phyloP scores from a whole-genome alignment of 805 yeast genomes.

The Myxozyma geophila region DNA sequence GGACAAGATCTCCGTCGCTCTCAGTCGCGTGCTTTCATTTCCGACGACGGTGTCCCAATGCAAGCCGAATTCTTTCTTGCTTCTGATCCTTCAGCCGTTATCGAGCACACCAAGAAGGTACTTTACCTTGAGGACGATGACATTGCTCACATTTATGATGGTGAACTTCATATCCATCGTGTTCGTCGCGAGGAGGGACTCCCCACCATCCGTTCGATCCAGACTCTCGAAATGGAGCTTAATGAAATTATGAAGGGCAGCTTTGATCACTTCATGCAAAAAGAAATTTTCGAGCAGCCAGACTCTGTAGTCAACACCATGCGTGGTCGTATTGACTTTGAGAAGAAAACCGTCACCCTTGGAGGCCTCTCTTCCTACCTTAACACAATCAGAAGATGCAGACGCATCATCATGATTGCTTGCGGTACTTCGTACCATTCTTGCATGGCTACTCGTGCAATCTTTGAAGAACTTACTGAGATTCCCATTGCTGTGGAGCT shows the following conservation, averaged over 20 bases:
- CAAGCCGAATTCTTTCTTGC: conserved; percentile 96
- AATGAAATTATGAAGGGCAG: conserved; percentile 98
- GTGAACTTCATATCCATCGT: conserved; percentile 97
- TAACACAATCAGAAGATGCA: conserved; percentile 87
- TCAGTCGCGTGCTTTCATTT: conserved; percentile 93
- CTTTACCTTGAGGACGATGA: conserved; percentile 96
- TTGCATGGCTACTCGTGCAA: conserved; percentile 94
- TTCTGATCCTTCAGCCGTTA: conserved; percentile 95
- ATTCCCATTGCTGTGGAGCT: conserved; percentile 91
- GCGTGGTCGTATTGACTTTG: conserved; percentile 98
- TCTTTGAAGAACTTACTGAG: conserved; percentile 94
- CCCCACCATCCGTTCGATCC: conserved; percentile 93
- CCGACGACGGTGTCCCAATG: conserved; percentile 89
- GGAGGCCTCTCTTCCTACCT: conserved; percentile 90
- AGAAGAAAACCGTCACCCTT: conserved; percentile 69
- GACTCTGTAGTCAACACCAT: conserved; percentile 97
- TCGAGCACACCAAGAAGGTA: conserved; percentile 96
- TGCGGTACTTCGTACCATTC: conserved; percentile 99
- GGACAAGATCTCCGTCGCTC: conserved; percentile 77
- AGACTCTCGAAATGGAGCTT: conserved; percentile 94
- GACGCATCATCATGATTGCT: conserved; percentile 97
- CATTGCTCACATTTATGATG: conserved; percentile 96
- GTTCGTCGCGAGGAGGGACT: conserved; percentile 75
- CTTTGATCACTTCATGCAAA: conserved; percentile 95
- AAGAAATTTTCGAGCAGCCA: conserved; percentile 98